Percentiles rank a stretch among this genome's conserved stretches.
phyloP scores from a whole-genome alignment of 805 yeast species.

The Candida nitratophila region DNA sequence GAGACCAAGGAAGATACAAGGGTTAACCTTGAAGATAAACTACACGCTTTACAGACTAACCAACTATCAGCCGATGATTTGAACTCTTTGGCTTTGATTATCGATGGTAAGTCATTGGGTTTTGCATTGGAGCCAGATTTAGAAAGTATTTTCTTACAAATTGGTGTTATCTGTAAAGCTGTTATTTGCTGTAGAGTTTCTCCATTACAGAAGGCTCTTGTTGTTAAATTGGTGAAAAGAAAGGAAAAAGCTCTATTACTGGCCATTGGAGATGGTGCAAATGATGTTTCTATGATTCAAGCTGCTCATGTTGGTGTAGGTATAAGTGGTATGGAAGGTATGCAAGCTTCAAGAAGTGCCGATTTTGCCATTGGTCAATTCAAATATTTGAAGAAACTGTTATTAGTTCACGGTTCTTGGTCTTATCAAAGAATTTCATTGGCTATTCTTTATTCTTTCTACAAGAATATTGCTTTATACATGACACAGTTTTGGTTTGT shows the following conservation, averaged over 20 bases:
- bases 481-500: slow-evolving; percentile 99
- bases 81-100: slow-evolving; percentile 79
- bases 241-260: slow-evolving; percentile 68
- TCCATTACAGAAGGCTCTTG: slow-evolving; percentile 93
- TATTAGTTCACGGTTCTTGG: slow-evolving; percentile 97
- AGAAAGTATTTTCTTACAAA: slow-evolving; percentile 68
- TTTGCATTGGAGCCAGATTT: slow-evolving; percentile 78
- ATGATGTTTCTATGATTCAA: slow-evolving; percentile 98
- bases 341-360: slow-evolving; percentile 98
- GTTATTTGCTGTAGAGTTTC: slow-evolving; percentile 98
- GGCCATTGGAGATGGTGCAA: slow-evolving; percentile 99
- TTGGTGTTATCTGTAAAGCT: slow-evolving; percentile 86
- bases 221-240: slow-evolving; percentile 87
- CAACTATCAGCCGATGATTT: slow-evolving; percentile 61
- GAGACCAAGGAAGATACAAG: slow-evolving; percentile 71
- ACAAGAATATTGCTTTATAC: slow-evolving; percentile 90
- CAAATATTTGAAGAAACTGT: slow-evolving; percentile 70
- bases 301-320: slow-evolving; percentile 99
- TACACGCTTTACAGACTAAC: slow-evolving; percentile 64
- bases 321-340: slow-evolving; percentile 98
- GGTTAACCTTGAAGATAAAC: slow-evolving; percentile 64
- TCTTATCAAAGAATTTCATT: slow-evolving; percentile 90
- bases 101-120: slow-evolving; percentile 88
- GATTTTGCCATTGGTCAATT: slow-evolving; percentile 97
- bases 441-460: slow-evolving; percentile 90